Base-by-base conservation (phyloP, 164 flowering plant species). In the Stephania yunnanensis region DNA sequence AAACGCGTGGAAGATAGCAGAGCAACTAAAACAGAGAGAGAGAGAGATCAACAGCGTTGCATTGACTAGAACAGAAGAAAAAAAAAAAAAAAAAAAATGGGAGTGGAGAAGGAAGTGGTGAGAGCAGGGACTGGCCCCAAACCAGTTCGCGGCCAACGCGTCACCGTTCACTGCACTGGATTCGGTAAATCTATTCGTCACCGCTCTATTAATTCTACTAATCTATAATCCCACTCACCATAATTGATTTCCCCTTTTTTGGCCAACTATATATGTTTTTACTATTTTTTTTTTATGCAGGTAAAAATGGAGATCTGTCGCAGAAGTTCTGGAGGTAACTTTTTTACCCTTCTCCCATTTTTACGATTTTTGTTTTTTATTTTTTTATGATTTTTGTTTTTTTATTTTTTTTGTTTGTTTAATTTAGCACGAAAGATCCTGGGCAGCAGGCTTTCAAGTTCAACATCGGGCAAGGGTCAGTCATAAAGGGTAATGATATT, bases 81-180 rank as follows among this genome's bases (percentile, higher is more conserved):
- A 13, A 76, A 69, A 30, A 69, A 74, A 55, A 69, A 30, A 69
- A 74, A 55, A 6, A 36, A 81, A 72, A 94, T 91, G 97, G 98
- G 96, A 84, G 81, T 94, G 30, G 95, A 88, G 83, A 94, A 90
- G 86, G 84, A 89, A 78, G 22, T 91, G 42, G 9, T 92, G 71
- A 83, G 85, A 68, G 75, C 91, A 5, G 97, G 98, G 68, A 86
- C 77, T 69, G 98, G 97, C 45, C 94, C 97, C 65, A 91, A 88
- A 68, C 98, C 98, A 6, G 71, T 48, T 2, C 72, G 84, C 36
- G 97, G 96, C 53, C 97, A 90, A 79, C 82, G 46, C 22, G 97
- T 94, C 82, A 92, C 96, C 77, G 97, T 94, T 66, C 98, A 92
- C 83, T 94, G 98, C 88, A 91, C 97, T 69, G 98, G 98, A 20